These are phyloP conservation scores for Nakaseomyces uthaithaninus DNA, from an alignment of 1,139 yeast genomes.

Conservation along the genomic window DNA sequence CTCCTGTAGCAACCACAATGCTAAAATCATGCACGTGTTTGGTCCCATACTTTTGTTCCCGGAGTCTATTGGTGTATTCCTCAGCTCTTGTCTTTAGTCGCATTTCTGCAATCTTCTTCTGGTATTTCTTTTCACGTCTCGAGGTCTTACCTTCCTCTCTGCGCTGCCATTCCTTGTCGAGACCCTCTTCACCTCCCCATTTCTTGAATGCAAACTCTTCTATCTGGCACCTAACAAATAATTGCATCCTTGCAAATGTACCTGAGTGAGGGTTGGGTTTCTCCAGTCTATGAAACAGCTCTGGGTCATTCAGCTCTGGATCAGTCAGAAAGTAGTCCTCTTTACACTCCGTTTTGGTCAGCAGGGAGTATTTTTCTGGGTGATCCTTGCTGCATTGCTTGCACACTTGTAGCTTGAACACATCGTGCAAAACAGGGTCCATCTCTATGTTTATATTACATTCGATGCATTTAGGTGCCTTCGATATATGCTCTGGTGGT, in stretches of 20 bases:
- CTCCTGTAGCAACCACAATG: slow-evolving; percentile 40
- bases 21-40: slow-evolving; percentile 79
- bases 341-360: slow-evolving; percentile 91
- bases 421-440: slow-evolving; percentile 60
- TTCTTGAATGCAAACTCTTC: slow-evolving; percentile 87
- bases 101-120: slow-evolving; percentile 72
- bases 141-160: slow-evolving; percentile 65
- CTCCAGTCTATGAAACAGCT: slow-evolving; percentile 65
- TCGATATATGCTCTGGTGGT: slow-evolving; percentile 61
- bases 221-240: slow-evolving; percentile 79
- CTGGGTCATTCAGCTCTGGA: slow-evolving; percentile 72
- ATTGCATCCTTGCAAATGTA: slow-evolving; percentile 84
- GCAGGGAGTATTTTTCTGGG: slow-evolving; percentile 82
- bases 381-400: slow-evolving; percentile 58
- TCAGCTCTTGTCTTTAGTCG: slow-evolving; percentile 87
- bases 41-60: slow-evolving; percentile 44
- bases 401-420: slow-evolving; percentile 72
- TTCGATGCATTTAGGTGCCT: slow-evolving; percentile 74
- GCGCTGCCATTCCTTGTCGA: slow-evolving; percentile 88
- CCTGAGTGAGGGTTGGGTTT: slow-evolving; percentile 92
- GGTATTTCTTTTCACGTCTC: slow-evolving; percentile 72
- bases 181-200: slow-evolving; percentile 87
- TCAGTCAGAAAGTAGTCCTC: slow-evolving; percentile 90
- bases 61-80: slow-evolving; percentile 64
- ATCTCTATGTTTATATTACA: slow-evolving; percentile 68